Conservation (phyloP, 352 stramenopile genomes). For the Peronospora belbahrii region DNA sequence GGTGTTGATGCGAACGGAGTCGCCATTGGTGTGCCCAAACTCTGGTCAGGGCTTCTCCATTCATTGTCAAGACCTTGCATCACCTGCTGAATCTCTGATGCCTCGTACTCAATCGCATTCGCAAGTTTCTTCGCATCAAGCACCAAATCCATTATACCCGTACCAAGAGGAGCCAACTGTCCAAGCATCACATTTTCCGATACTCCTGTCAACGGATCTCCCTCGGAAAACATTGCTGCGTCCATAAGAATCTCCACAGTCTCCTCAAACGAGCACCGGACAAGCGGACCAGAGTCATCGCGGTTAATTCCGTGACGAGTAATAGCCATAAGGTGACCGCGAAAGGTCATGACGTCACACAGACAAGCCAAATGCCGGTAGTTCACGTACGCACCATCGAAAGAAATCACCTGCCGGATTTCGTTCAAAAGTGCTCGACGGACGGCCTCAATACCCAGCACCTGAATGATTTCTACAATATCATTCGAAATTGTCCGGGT, state of each 20-base stretch:
- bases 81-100: conserved; percentile 87
- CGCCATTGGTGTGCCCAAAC: conserved; percentile 71
- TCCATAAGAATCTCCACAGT: conserved; percentile 99
- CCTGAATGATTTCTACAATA: conserved; percentile 98
- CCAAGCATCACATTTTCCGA: conserved; percentile 99
- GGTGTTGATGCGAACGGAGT: conserved; percentile 81
- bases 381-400: conserved; percentile 99
- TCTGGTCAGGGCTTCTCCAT: conserved; percentile 78
- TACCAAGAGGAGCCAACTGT: conserved; percentile 94
- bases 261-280: conserved; percentile 98
- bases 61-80: conserved; percentile 90
- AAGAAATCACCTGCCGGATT: conserved; percentile 97
- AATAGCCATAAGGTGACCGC: conserved; percentile 95
- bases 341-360: conserved; percentile 99
- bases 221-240: conserved; percentile 95
- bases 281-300: conserved; percentile 95
- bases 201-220: conserved; percentile 95
- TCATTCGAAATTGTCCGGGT: conserved; percentile 98
- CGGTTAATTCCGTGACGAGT: conserved; percentile 99
- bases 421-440: conserved; percentile 90
- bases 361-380: conserved; percentile 98
- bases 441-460: conserved; percentile 90
- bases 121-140: conserved; percentile 97
- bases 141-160: conserved; percentile 95
- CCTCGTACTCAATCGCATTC: conserved; percentile 95